Conservation (phyloP, 768 basidiomycete genomes). For the Pluteus cervinus region DNA sequence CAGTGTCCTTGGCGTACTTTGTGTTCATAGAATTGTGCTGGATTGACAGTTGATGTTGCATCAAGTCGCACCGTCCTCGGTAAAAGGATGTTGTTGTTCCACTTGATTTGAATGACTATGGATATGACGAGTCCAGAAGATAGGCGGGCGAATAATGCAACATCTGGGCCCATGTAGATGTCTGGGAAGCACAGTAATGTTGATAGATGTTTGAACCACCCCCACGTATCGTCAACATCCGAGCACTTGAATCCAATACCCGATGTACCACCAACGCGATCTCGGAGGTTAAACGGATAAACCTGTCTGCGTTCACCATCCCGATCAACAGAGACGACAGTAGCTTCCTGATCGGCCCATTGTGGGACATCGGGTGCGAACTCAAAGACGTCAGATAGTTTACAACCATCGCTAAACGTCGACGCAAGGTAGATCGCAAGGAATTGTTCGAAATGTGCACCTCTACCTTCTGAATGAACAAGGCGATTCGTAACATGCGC, state of each 20-base stretch:
- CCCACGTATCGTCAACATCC: conserved; percentile 22
- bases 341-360: conserved; percentile 31
- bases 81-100: too few relatives aligned
- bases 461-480: too few relatives aligned
- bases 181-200: conserved; percentile 36
- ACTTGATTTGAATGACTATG: too few relatives aligned
- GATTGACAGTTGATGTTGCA: too few relatives aligned
- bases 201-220: conserved; percentile 28
- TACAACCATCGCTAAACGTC: conserved; percentile 25
- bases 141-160: too few relatives aligned
- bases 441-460: conserved; percentile 41
- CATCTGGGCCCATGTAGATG: conserved; percentile 34
- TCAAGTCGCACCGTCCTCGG: too few relatives aligned
- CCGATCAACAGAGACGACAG: conserved; percentile 29
- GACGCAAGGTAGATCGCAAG: conserved; percentile 34
- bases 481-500: too few relatives aligned
- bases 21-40: too few relatives aligned
- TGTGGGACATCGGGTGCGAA: conserved; percentile 22
- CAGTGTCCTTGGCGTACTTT: too few relatives aligned
- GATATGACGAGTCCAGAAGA: too few relatives aligned
- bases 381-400: conserved; percentile 28
- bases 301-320: conserved; percentile 13
- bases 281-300: conserved; percentile 16
- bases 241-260: conserved; percentile 33
- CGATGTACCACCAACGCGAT: conserved; percentile 29